Evolutionary conservation across 768 basidiomycete species (phyloP).

Genomic region (Suillus paluster): DNA sequence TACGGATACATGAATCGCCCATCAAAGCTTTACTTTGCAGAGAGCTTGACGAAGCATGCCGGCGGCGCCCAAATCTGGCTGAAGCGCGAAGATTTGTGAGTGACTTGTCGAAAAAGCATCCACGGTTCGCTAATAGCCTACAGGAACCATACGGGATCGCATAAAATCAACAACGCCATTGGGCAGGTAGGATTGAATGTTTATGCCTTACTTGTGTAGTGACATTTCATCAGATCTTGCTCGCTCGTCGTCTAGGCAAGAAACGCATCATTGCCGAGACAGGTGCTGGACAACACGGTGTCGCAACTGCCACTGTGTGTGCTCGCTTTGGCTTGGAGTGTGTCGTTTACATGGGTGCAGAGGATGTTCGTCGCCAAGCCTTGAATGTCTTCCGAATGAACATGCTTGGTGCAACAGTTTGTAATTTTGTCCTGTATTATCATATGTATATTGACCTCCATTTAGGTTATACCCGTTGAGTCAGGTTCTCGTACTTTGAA

Average conservation of each 20-base stretch:
- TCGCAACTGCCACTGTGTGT: slow-evolving; percentile 97
- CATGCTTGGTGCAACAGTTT: slow-evolving; percentile 93
- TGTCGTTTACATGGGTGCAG: slow-evolving; percentile 96
- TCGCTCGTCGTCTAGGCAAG: slow-evolving; percentile 94
- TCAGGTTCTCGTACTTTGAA: slow-evolving; percentile 96
- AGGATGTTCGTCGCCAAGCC: slow-evolving; percentile 95
- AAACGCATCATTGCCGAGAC: slow-evolving; percentile 98
- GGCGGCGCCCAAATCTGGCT: slow-evolving; percentile 98
- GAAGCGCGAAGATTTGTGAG: slow-evolving; percentile 91
- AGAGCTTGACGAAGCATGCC: slow-evolving; percentile 85
- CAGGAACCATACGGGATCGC: slow-evolving; percentile 97
- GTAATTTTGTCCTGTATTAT: background rate
- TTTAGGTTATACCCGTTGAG: slow-evolving; percentile 87
- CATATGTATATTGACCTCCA: background rate
- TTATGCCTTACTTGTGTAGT: background rate
- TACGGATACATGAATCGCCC: slow-evolving; percentile 97
- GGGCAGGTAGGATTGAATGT: slow-evolving; percentile 66
- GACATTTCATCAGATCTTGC: slow-evolving; percentile 66
- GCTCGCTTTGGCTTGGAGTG: slow-evolving; percentile 97
- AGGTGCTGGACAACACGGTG: slow-evolving; percentile 98
- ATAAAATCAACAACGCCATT: slow-evolving; percentile 99
- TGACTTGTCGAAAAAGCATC: slow-evolving; percentile 10
- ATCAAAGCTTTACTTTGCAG: slow-evolving; percentile 88
- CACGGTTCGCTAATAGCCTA: slow-evolving; percentile 9
- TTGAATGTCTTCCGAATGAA: slow-evolving; percentile 97